Percentiles rank a stretch among this genome's conserved stretches.
phyloP scores from a whole-genome alignment of 1,139 yeast genomes.

The Sugiyamaella xylanicola region DNA sequence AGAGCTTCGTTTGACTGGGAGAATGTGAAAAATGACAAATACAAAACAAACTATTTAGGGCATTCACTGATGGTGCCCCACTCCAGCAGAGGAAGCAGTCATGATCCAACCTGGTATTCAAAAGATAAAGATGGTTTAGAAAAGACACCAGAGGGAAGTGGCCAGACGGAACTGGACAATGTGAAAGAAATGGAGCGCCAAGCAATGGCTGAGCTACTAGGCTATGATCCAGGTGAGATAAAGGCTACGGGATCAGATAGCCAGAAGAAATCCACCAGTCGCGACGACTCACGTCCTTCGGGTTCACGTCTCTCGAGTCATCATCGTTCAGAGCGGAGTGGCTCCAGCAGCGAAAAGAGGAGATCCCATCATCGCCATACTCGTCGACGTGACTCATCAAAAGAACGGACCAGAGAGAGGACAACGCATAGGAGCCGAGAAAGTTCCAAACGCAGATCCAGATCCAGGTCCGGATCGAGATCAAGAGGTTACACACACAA shows the following conservation, averaged over 20 bases:
- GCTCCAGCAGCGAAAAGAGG: neutral
- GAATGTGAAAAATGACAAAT: conserved; percentile 34
- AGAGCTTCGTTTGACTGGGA: conserved; percentile 38
- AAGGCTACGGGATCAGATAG: too few species aligned
- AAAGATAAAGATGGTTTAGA: conserved; percentile 25
- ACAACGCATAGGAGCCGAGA: neutral
- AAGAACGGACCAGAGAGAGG: neutral
- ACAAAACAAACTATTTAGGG: conserved; percentile 37
- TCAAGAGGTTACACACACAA: neutral
- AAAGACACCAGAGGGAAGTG: neutral
- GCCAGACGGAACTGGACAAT: conserved; percentile 10
- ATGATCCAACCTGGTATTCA: conserved; percentile 37
- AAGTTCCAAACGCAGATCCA: neutral
- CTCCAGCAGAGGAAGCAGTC: conserved; percentile 33
- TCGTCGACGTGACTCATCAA: neutral
- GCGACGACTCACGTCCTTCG: neutral
- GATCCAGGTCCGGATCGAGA: neutral
- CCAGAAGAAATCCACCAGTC: conserved; percentile 1
- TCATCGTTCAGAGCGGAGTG: neutral
- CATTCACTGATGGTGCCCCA: conserved; percentile 38
- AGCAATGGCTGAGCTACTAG: conserved; percentile 35
- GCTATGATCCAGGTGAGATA: conserved; percentile 22
- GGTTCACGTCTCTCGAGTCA: neutral
- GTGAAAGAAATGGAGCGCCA: conserved; percentile 33
- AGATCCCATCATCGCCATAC: conserved; percentile 3